phyloP scores from a whole-genome alignment of 371 early-diverging fungal species.

The Mortierella sp. region DNA sequence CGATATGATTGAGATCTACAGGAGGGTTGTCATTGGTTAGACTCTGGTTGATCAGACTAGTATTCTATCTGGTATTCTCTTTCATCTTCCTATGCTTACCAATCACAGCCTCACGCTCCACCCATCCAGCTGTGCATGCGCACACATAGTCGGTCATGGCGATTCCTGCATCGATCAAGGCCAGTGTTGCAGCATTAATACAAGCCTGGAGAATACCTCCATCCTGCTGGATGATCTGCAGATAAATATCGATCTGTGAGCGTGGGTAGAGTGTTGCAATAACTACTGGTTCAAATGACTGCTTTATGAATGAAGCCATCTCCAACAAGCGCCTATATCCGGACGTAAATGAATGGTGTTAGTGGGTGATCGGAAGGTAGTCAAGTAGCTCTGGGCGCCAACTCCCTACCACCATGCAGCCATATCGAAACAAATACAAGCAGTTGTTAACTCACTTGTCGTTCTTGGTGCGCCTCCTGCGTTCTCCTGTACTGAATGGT shows the following conservation, averaged over 20 bases:
- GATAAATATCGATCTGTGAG: slow-evolving; percentile 92
- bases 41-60: neutral
- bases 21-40: too few relatives aligned
- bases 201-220: slow-evolving; percentile 90
- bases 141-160: slow-evolving; percentile 96
- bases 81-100: slow-evolving; percentile 58
- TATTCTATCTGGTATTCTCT: neutral
- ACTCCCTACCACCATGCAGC: too few relatives aligned
- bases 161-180: slow-evolving; percentile 97
- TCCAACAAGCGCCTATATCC: slow-evolving; percentile 83
- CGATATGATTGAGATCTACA: slow-evolving; percentile 88
- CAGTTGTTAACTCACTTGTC: slow-evolving; percentile 76
- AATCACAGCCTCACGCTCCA: slow-evolving; percentile 84
- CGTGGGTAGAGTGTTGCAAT: slow-evolving; percentile 80
- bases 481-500: slow-evolving; percentile 92
- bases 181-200: slow-evolving; percentile 95
- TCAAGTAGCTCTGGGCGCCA: too few relatives aligned
- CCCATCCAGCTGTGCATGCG: slow-evolving; percentile 94
- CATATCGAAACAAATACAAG: too few relatives aligned
- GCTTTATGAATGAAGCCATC: slow-evolving; percentile 84
- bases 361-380: too few relatives aligned
- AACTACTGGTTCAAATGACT: slow-evolving; percentile 94
- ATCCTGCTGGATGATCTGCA: slow-evolving; percentile 94
- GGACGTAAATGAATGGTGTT: too few relatives aligned
- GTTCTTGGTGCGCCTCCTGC: slow-evolving; percentile 81